phyloP scores from a whole-genome alignment of 441 rosid genomes.

The Eutrema salsugineum region DNA sequence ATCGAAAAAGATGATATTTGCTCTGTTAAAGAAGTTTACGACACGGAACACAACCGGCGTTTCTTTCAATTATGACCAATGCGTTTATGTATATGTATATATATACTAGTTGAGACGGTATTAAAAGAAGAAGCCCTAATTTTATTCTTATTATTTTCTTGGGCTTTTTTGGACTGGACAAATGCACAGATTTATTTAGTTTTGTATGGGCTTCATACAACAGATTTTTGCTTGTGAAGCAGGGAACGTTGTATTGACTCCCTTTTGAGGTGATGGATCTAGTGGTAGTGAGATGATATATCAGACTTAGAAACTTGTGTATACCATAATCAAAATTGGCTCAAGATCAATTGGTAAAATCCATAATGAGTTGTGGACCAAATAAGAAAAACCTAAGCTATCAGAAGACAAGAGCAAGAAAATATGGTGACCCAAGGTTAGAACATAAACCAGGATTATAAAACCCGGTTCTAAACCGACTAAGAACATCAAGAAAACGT shows the following conservation, averaged over 20 bases:
- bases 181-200: too few species aligned
- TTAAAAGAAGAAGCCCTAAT: slow-evolving; percentile 6
- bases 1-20: not conserved
- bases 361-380: slow-evolving; percentile 8
- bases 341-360: not conserved
- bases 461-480: not conserved
- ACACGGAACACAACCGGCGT: not conserved
- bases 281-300: too few species aligned
- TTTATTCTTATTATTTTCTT: not conserved
- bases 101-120: not conserved
- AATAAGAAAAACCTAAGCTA: slow-evolving; percentile 2
- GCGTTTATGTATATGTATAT: not conserved
- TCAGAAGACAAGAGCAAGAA: not conserved
- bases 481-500: not conserved
- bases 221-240: too few species aligned
- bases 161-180: not conserved
- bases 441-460: not conserved
- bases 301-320: not conserved
- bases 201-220: not conserved
- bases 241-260: too few species aligned
- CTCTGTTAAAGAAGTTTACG: not conserved
- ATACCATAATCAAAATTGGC: slow-evolving; percentile 8
- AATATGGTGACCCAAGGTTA: slow-evolving; percentile 1
- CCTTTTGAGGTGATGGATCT: too few species aligned
- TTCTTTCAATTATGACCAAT: accelerated